These are phyloP conservation scores for Ogataea paradorogensis DNA, from an alignment of 805 yeast genomes.

Conservation along the genomic window DNA sequence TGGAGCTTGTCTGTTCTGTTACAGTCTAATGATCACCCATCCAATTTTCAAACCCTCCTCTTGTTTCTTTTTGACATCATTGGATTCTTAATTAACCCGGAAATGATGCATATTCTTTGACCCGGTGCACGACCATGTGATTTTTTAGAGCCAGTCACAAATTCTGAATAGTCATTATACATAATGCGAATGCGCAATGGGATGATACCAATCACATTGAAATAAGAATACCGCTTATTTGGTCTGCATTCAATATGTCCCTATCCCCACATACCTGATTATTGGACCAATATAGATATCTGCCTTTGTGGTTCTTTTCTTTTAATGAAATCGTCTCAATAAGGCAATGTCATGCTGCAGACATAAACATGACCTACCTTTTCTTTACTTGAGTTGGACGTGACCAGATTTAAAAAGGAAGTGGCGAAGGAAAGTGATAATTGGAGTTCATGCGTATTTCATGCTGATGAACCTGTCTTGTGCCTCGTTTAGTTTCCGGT, in stretches of 20 bases:
- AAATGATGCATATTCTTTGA: constrained; percentile 1
- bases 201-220: not conserved
- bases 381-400: not conserved
- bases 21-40: not conserved
- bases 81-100: constrained; percentile 1
- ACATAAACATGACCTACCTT: not conserved
- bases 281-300: not conserved
- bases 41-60: not conserved
- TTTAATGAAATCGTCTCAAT: not conserved
- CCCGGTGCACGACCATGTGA: constrained; percentile 1
- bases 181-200: not conserved
- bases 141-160: constrained; percentile 7
- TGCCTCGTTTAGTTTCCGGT: constrained; percentile 3
- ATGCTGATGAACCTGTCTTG: constrained; percentile 1
- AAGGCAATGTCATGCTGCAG: not conserved
- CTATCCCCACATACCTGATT: not conserved
- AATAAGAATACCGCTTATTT: not conserved
- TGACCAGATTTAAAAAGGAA: not conserved
- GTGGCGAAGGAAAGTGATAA: not conserved
- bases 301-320: constrained; percentile 2
- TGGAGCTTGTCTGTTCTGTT: not conserved
- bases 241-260: not conserved
- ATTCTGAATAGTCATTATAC: not conserved
- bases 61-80: constrained; percentile 9
- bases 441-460: not conserved